Percentiles rank a stretch among this genome's conserved stretches.
Evolutionary conservation across 2,329 filamentous ascomycete species (phyloP).

Genomic region (Rhinocladiella similis): DNA sequence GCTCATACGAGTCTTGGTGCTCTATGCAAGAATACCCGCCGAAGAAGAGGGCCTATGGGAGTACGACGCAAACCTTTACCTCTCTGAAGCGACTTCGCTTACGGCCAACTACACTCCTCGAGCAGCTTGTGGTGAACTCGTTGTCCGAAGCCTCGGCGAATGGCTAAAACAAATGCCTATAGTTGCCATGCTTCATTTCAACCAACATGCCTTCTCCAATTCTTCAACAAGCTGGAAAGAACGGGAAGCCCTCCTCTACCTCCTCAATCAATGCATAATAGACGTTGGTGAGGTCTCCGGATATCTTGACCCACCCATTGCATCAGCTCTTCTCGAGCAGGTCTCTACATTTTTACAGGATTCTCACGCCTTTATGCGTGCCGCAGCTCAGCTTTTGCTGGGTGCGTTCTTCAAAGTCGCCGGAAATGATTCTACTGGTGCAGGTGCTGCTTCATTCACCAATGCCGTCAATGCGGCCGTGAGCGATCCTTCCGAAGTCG

Average conservation of each 20-base stretch:
- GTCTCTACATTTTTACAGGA: constrained; percentile 72
- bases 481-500: constrained; percentile 77
- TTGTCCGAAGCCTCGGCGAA: constrained; percentile 82
- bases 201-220: constrained; percentile 35
- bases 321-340: constrained; percentile 74
- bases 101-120: constrained; percentile 95
- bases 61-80: constrained; percentile 90
- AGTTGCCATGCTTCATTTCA: constrained; percentile 78
- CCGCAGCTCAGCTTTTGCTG: constrained; percentile 82
- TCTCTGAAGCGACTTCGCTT: constrained; percentile 91
- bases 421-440: constrained; percentile 51
- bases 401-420: constrained; percentile 74
- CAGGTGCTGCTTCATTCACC: constrained; percentile 49
- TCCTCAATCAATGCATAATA: constrained; percentile 79
- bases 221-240: constrained; percentile 55
- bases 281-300: constrained; percentile 80
- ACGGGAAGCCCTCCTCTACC: constrained; percentile 79
- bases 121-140: constrained; percentile 85
- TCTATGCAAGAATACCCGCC: constrained; percentile 83
- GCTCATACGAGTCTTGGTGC: constrained; percentile 79
- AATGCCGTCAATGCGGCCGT: constrained; percentile 72
- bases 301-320: constrained; percentile 66
- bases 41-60: constrained; percentile 97
- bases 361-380: constrained; percentile 75
- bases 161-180: constrained; percentile 77